A percentile compares a stretch with the other conserved stretches of the same genome.
Conservation (phyloP, 2,329 filamentous ascomycete genomes). For the Akanthomyces lecanii region DNA sequence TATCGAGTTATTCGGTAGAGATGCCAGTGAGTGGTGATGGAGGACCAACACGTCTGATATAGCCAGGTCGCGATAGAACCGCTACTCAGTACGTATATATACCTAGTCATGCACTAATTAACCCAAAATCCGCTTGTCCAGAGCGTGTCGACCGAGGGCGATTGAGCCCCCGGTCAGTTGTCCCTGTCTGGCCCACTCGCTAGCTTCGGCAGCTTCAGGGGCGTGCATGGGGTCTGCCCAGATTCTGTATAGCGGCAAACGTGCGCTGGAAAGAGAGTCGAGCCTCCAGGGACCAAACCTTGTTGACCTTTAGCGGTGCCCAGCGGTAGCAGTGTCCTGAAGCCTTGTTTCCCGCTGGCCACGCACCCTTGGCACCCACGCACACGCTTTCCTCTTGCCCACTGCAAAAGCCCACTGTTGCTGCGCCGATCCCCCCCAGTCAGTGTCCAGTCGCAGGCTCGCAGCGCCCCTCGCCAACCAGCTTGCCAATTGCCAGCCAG, state of each 20-base stretch:
- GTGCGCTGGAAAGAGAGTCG: background rate
- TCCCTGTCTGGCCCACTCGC: background rate
- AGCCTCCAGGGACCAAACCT: background rate
- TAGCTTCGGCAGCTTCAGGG: constrained; percentile 2
- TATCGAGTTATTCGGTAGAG: too few relatives aligned
- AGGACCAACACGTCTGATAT: too few relatives aligned
- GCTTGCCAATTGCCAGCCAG: background rate
- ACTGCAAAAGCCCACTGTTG: background rate
- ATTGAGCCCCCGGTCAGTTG: background rate
- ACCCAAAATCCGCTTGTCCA: too few relatives aligned
- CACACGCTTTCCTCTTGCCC: background rate
- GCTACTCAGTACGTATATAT: background rate
- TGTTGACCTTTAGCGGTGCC: background rate
- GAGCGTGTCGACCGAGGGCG: background rate
- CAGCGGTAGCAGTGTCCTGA: background rate
- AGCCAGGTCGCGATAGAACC: too few relatives aligned
- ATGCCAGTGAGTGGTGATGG: too few relatives aligned
- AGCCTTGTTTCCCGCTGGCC: background rate
- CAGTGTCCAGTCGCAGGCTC: background rate
- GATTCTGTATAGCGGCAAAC: background rate
- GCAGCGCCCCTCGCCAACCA: background rate
- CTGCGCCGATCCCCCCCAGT: background rate
- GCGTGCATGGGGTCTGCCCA: background rate
- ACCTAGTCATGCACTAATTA: too few relatives aligned
- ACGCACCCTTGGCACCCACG: too few relatives aligned